These are phyloP conservation scores for Cocos nucifera DNA, from an alignment of 176 grass and related monocot species.

Conservation along the genomic window DNA sequence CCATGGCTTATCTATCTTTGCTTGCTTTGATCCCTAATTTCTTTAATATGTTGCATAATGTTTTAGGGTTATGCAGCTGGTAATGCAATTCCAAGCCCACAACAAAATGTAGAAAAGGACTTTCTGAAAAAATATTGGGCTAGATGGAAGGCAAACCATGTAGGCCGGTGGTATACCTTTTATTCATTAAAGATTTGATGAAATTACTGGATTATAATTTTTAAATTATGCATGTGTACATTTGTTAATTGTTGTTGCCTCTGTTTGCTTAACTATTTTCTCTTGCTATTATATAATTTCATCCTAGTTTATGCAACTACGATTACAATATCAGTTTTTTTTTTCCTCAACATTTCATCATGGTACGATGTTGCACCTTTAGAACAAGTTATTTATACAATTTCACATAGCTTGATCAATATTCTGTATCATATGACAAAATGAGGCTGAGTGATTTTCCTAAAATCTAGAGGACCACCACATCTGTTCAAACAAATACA, in stretches of 20 bases:
- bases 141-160: slow-evolving; percentile 79
- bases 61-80: slow-evolving; percentile 85
- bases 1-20: not conserved
- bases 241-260: too few relatives aligned
- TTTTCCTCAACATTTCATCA: too few relatives aligned
- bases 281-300: not conserved
- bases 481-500: too few relatives aligned
- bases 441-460: too few relatives aligned
- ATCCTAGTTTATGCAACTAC: not conserved
- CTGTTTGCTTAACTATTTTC: not conserved
- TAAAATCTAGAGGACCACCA: too few relatives aligned
- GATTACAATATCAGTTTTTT: too few relatives aligned
- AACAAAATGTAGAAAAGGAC: slow-evolving; percentile 94
- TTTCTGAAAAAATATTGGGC: slow-evolving; percentile 94
- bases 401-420: too few relatives aligned
- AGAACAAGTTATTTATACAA: too few relatives aligned
- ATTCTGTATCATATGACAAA: too few relatives aligned
- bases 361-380: too few relatives aligned
- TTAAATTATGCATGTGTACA: too few relatives aligned
- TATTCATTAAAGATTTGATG: slow-evolving; percentile 6
- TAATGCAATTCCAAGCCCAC: slow-evolving; percentile 88
- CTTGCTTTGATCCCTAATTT: not conserved
- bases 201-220: too few relatives aligned
- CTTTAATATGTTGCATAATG: slow-evolving; percentile 15
- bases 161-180: slow-evolving; percentile 63